Conservation (phyloP, 225 moss, liverwort and hornwort species). For the Ulota crispa region DNA sequence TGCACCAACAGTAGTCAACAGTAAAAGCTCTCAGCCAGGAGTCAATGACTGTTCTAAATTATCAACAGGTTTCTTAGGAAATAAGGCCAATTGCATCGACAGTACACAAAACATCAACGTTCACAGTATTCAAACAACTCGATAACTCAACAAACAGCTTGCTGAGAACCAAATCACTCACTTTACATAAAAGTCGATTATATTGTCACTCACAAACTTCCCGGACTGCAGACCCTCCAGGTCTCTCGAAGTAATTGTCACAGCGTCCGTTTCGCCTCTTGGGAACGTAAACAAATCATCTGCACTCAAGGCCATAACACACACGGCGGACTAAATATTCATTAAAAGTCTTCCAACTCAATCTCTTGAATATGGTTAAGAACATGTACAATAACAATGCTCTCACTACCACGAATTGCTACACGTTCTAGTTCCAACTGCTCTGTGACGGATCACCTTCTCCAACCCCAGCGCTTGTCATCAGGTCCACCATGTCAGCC, state of each 20-base stretch:
- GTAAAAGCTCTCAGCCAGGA: no score
- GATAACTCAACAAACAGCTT: no score
- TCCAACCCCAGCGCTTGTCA: neutral
- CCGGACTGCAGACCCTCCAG: neutral
- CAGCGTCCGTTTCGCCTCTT: neutral
- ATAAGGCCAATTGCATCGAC: no score
- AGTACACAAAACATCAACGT: no score
- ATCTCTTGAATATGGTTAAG: no score
- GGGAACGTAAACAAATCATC: neutral
- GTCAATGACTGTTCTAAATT: no score
- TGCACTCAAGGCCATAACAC: neutral
- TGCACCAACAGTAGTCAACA: no score
- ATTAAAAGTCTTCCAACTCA: fast-evolving
- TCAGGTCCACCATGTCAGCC: neutral
- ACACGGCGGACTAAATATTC: no score
- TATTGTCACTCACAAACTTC: neutral
- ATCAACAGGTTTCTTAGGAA: no score
- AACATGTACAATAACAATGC: neutral
- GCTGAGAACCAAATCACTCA: neutral
- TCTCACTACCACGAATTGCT: neutral
- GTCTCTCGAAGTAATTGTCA: neutral
- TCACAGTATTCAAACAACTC: no score
- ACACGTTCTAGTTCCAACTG: no score
- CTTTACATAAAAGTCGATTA: slow-evolving; percentile 1
- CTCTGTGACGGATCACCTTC: neutral